A percentile compares a stretch with the other conserved stretches of the same genome.
phyloP scores from a whole-genome alignment of 495 filamentous ascomycete species.

The Margaritispora aquatica region DNA sequence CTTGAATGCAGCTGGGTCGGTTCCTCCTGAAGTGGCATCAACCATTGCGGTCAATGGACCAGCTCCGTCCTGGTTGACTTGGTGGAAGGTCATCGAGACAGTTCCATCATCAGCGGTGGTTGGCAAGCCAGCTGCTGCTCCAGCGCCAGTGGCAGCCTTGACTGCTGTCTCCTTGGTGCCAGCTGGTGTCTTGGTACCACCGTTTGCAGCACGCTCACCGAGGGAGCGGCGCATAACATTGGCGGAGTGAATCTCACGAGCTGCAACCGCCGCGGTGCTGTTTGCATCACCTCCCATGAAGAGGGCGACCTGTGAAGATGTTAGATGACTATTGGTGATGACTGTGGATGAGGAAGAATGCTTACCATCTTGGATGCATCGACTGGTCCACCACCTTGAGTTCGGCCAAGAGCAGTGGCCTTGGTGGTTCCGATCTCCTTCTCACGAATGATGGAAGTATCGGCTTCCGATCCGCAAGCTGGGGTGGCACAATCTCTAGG shows the following conservation, averaged over 20 bases:
- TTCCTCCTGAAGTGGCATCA: conserved; percentile 50
- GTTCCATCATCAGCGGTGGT: conserved; percentile 48
- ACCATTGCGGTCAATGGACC: conserved; percentile 41
- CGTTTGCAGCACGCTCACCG: conserved; percentile 21
- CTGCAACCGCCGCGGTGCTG: conserved; percentile 21
- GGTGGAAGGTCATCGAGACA: conserved; percentile 46
- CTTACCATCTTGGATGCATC: conserved; percentile 39
- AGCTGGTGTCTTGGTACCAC: conserved; percentile 31
- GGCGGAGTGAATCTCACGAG: conserved; percentile 22
- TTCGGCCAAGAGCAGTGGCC: conserved; percentile 50
- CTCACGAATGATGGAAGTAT: conserved; percentile 49
- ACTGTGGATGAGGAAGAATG: too few relatives aligned
- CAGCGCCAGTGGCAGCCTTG: conserved; percentile 34
- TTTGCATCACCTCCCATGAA: conserved; percentile 35
- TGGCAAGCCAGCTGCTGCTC: conserved; percentile 39
- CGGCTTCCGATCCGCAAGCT: conserved; percentile 41
- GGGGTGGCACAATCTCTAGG: conserved; percentile 49
- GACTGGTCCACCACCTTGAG: conserved; percentile 47
- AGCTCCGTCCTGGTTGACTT: conserved; percentile 49
- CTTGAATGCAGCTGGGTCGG: conserved; percentile 45
- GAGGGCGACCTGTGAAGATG: too few relatives aligned
- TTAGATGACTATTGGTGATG: too few relatives aligned
- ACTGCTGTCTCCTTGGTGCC: conserved; percentile 36
- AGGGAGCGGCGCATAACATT: conserved; percentile 17
- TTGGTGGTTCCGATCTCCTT: conserved; percentile 35